Base-by-base conservation (phyloP, 306 rosid species). In the Fagus sylvatica region DNA sequence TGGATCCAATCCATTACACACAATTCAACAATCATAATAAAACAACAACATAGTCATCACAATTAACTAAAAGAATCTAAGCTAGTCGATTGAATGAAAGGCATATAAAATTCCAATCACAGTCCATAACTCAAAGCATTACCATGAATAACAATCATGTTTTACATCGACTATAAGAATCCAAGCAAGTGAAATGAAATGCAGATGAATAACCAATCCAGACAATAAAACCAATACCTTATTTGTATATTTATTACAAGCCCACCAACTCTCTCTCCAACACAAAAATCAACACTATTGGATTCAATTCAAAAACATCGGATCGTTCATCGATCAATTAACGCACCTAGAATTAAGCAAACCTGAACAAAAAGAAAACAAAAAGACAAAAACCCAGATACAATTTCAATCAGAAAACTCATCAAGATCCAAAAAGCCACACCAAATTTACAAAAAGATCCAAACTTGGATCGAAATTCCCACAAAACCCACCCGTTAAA, bases 261-360 rank as follows among this genome's bases (percentile, higher is more conserved):
- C 85, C 73, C 70, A 75, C 83, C 87, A 86, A 89, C 78, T 75
- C 84, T 83, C 53, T 36, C 76, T 83, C 82, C 83, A 87, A 87
- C 80, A 88, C 13, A 81, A 78, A 77, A 69, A 79, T 76, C 81
- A 82, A 83, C 79, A 86, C 79, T 82, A 76, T 72, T 71, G 78
- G 87, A 92, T 87, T 88, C 88, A 92, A 86, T 88, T 83, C 75
- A 34, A 65, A 72, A 84, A 76, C 88, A 81, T 85, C 86, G 85
- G 96, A 94, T 94, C 98, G 87, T 87, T 83, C 85, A 76, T 85
- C 91, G 88, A 90, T 76, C 95, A 92, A 88, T 76, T 55, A 86
- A 87, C 82, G 78, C 78, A 86, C 80, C 71, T 28, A 82, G 86
- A 81, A 85, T 78, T 76, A 81, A 85, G 76, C 76, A 81, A 78